Base-by-base conservation (phyloP, 352 stramenopile genomes). In the Globisporangium heterothallicum region DNA sequence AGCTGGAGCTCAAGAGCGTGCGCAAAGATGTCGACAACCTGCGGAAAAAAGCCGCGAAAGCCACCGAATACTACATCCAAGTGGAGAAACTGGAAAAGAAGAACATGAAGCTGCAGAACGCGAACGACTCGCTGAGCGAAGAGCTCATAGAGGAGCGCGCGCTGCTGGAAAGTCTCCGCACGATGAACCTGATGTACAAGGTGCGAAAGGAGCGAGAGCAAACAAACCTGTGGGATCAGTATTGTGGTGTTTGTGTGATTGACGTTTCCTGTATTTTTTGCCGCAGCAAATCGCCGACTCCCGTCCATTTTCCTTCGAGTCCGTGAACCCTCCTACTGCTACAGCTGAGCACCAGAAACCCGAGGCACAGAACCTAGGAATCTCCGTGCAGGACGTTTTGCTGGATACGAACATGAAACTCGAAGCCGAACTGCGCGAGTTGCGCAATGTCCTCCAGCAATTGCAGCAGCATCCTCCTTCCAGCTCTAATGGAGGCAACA, bases 131-230 rank as follows among this genome's bases (percentile, higher is more conserved):
- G 29, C 61, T 92, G 6, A 55, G 64, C 27, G 71, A 86, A 59
- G 81, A 92, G 53, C 66, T 78, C 8, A 78, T 64, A 25, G 81
- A 92, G 48, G 72, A 84, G 26, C 72, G 73, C 25, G 72, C 69
- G 19, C 53, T 92, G 13, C 67, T 83, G 35, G 76, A 88, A 34
- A 92, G 81, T 58, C 57, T 86, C 2, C 71, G 70, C 10, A 73
- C 73, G 2, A 84, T 85, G 64, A 82, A 80, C 38, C 45, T 80
- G 1, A 78, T 81, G 59, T 87, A 87, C 54, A 87, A 85, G 61
- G 64, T 72, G 58, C 22, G n/a, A n/a, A n/a, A n/a, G n/a, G n/a
- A n/a, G n/a, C n/a, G n/a, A n/a, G n/a, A n/a, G n/a, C n/a, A n/a
- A n/a, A n/a, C n/a, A n/a, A n/a, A n/a, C n/a, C n/a, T n/a, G n/a